Conservation (phyloP, 225 moss, liverwort and hornwort genomes). For the Pleurozium schreberi region DNA sequence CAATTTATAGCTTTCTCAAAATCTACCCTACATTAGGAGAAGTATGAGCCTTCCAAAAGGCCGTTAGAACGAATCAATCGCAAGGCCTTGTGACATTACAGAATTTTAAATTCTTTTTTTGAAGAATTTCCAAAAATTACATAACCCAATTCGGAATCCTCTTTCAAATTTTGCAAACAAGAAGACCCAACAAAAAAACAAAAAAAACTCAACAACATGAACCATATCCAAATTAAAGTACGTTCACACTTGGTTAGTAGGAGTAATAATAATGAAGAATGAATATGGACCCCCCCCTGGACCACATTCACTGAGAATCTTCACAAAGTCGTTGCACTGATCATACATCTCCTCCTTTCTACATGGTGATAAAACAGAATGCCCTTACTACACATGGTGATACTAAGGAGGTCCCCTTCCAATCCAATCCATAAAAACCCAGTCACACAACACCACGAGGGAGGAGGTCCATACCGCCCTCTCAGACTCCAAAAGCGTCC, state of each 20-base stretch:
- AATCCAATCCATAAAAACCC: too few relatives aligned
- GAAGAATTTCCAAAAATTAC: rapidly evolving
- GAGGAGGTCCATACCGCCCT: too few relatives aligned
- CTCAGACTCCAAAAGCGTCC: not conserved
- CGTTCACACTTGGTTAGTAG: not conserved
- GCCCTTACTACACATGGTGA: not conserved
- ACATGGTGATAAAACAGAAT: not conserved
- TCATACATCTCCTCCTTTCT: not conserved
- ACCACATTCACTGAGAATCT: not conserved
- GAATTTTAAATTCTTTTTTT: too few relatives aligned
- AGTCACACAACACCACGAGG: not conserved
- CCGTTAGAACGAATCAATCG: too few relatives aligned
- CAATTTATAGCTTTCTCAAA: too few relatives aligned
- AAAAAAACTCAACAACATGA: not conserved
- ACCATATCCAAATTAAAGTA: not conserved
- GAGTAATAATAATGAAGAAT: not conserved
- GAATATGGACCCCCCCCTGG: not conserved
- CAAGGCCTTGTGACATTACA: too few relatives aligned
- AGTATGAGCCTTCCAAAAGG: too few relatives aligned
- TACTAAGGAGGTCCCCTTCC: not conserved
- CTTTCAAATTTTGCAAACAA: not conserved
- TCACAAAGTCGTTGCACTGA: not conserved
- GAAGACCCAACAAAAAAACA: not conserved
- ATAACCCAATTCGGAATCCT: not conserved
- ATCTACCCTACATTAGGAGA: too few relatives aligned